Base-by-base conservation (phyloP, 805 yeast species). In the Lipomyces starkeyi region DNA sequence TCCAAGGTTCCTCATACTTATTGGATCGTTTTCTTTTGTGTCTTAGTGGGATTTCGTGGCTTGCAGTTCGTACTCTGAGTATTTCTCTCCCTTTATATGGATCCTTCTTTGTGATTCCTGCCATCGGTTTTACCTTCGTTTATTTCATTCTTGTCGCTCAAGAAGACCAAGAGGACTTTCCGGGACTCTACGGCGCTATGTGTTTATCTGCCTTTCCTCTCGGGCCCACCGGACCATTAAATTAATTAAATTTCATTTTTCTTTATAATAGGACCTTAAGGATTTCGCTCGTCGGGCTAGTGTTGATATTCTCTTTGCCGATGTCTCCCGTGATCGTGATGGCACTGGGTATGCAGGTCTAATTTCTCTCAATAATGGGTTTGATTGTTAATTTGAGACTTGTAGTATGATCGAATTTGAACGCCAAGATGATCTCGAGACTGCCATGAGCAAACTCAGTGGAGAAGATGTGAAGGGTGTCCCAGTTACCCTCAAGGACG, bases 401-500 rank as follows among this genome's bases (percentile, higher is more conserved):
- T 67, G 57, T 53, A 73, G 80, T 43, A 73, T 73, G 4, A 59
- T 77, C 37, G 80, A 77, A 56, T 76, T 77, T 56, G 61, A 66
- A 49, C 58, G 90, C 60, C 89, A 86, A 75, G 97, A 89, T 69
- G 91, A 91, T 75, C 83, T 91, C 78, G 87, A 84, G 62, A 84
- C 84, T 67, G 93, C 96, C 59, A 80, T 91, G 74, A 86, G 87
- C 68, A 85, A 86, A 77, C 83, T 91, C 74, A 88, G 88, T 78
- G 91, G 89, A 73, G 82, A 87, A 70, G 94, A 88, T 69, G 88
- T 86, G 83, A 86, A 86, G 77, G 97, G 93, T 73, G 78, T 86
- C 63, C 81, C 83, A 61, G 82, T 93, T 64, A 78, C 85, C 60
- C 90, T 93, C 63, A 91, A 88, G 82, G 91, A 87, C 81, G 97